Base-by-base conservation (phyloP, 768 basidiomycete genomes). In the Hydnum rufescens region DNA sequence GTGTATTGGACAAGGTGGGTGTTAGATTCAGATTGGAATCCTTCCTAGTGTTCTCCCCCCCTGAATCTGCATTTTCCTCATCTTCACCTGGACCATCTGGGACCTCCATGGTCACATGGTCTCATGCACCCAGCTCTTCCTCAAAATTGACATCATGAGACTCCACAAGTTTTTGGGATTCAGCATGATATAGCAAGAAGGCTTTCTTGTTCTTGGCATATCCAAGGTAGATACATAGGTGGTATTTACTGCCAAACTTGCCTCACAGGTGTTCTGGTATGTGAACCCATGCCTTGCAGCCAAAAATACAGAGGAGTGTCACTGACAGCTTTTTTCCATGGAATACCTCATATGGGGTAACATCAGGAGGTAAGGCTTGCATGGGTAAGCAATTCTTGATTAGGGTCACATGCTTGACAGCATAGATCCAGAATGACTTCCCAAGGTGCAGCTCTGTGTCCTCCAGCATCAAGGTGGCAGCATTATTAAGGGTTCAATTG, bases 231-330 rank as follows among this genome's bases (percentile, higher is more conserved):
- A 66, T 52, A 51, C 70, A 70, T 58, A 67, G 64, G 29, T 56
- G 31, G 29, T 57, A 55, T 44, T 63, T 58, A 2, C 56, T 31
- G 18, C 53, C 47, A 34, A 54, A 46, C 28, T 26, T 32, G 2
- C 19, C 22, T 6, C 57, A 42, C 39, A 42, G 55, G 48, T 70
- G 62, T 52, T 64, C 65, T 51, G 62, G 64, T 4, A 68, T 58
- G 51, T 61, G 63, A 28, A 67, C 68, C 60, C 68, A 70, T 18
- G 66, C 66, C 39, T 56, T 57, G 49, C 67, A 70, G 2, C 70
- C 67, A 48, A 62, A 71, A 19, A 66, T 62, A 4, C 64, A 57
- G 23, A 71, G 60, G 56, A 67, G 59, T 0, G 57, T 59, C 8
- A 67, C 57, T 51, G 39, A 25, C 8, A 53, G 57, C 29, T 48